Evolutionary conservation across 2,329 filamentous ascomycete genomes (phyloP).

Genomic region (Penicillium carneum): DNA sequence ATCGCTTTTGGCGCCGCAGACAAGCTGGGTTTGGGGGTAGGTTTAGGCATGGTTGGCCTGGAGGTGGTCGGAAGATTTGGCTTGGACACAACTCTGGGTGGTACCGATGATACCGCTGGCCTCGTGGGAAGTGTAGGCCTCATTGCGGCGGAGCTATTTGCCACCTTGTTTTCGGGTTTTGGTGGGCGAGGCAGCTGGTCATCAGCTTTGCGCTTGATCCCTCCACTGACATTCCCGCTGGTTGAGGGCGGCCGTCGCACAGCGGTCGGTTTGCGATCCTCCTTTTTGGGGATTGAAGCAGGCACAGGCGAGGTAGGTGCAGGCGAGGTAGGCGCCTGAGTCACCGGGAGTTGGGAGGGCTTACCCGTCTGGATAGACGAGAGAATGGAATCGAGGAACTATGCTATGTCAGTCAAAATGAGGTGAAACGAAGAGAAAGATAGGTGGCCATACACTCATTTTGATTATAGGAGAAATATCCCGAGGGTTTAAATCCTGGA

Average conservation of each 20-base stretch:
- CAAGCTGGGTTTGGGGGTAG: constrained; percentile 30
- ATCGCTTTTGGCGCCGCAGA: constrained; percentile 30
- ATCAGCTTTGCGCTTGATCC: constrained; percentile 55
- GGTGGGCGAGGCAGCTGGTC: constrained; percentile 45
- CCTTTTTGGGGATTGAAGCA: constrained; percentile 34
- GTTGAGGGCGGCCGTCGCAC: constrained; percentile 27
- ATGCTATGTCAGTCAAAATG: constrained; percentile 33
- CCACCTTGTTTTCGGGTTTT: constrained; percentile 35
- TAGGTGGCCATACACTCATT: constrained; percentile 50
- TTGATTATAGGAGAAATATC: constrained; percentile 16
- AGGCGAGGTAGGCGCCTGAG: constrained; percentile 37
- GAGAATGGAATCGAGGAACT: constrained; percentile 62
- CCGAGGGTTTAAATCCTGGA: background rate
- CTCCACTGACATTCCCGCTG: constrained; percentile 33
- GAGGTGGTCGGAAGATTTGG: constrained; percentile 18
- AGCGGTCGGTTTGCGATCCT: constrained; percentile 33
- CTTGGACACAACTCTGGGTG: constrained; percentile 31
- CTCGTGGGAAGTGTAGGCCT: constrained; percentile 31
- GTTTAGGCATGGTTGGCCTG: constrained; percentile 29
- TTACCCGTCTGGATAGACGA: constrained; percentile 58
- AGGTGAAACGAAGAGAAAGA: background rate
- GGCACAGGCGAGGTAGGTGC: constrained; percentile 36
- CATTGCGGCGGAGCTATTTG: constrained; percentile 28
- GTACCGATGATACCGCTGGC: constrained; percentile 27
- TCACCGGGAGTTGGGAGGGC: constrained; percentile 40